Percentiles rank a stretch among this genome's conserved stretches.
phyloP scores from a whole-genome alignment of 768 basidiomycete species.

The Melanogaster broomeanus region DNA sequence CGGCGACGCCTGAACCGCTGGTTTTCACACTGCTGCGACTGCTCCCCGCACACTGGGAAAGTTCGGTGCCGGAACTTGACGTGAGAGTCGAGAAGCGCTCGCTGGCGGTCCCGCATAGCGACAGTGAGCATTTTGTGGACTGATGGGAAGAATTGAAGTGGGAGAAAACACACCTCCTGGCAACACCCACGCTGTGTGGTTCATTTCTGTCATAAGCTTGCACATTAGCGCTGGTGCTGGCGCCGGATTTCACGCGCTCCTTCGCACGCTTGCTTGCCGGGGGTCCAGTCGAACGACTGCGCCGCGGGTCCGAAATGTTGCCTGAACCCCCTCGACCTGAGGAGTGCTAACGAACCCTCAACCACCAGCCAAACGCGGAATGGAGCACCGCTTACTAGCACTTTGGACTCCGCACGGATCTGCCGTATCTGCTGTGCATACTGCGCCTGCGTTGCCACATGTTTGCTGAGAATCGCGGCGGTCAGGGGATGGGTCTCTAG shows the following conservation, averaged over 20 bases:
- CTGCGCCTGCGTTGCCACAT: constrained; percentile 11
- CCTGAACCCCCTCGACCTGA: constrained; percentile 29
- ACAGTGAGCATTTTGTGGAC: too few species aligned
- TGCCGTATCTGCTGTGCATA: constrained; percentile 19
- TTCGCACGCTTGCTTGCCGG: constrained; percentile 9
- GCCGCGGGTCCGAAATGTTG: constrained; percentile 21
- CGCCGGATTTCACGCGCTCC: constrained; percentile 5
- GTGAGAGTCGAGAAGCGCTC: too few species aligned
- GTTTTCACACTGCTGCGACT: too few species aligned
- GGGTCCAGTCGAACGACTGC: constrained; percentile 6
- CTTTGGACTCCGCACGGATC: constrained; percentile 13
- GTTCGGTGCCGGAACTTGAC: too few species aligned
- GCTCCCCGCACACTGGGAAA: too few species aligned
- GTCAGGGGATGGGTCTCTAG: constrained; percentile 22
- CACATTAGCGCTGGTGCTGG: too few species aligned
- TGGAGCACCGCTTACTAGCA: constrained; percentile 13
- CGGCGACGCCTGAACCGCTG: too few species aligned
- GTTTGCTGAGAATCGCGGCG: constrained; percentile 22
- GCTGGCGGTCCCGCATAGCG: too few species aligned
- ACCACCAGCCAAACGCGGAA: neutral
- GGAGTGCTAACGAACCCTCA: constrained; percentile 16
- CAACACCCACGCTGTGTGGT: too few species aligned
- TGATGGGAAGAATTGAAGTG: too few species aligned
- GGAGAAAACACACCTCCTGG: too few species aligned
- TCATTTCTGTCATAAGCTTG: too few species aligned